Percentiles rank a stretch among this genome's conserved stretches.
These are phyloP conservation scores for Dryas octopetala DNA, from an alignment of 306 rosid genomes.

Conservation along the genomic window DNA sequence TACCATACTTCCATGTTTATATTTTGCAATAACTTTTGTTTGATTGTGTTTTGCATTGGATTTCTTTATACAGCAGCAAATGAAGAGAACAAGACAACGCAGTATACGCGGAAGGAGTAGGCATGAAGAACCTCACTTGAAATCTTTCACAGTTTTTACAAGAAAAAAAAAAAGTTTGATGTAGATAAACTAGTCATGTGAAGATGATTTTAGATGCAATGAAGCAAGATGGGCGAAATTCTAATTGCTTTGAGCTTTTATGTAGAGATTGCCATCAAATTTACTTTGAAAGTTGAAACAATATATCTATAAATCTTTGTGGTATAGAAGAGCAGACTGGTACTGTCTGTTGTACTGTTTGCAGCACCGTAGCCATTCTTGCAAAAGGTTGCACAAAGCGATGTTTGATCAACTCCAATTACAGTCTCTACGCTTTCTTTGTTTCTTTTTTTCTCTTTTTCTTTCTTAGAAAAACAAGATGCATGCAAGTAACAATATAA, in stretches of 20 bases:
- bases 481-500: no score
- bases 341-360: background rate
- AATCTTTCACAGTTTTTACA: background rate
- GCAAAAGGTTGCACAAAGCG: background rate
- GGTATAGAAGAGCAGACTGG: background rate
- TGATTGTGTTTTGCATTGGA: background rate
- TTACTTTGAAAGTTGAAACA: background rate
- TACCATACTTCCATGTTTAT: background rate
- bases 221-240: background rate
- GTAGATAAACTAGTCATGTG: no score
- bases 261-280: background rate
- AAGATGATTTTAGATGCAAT: background rate
- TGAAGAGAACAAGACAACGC: conserved; percentile 6
- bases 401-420: background rate
- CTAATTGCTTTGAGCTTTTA: background rate
- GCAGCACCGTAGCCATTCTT: no score
- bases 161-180: no score
- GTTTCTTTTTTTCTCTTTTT: no score
- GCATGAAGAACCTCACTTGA: background rate
- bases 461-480: no score
- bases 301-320: background rate
- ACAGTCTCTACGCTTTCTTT: no score
- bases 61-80: background rate
- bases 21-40: background rate
- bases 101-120: background rate